Evolutionary conservation across 768 basidiomycete species (phyloP).

Genomic region (Sporobolomyces pararoseus): DNA sequence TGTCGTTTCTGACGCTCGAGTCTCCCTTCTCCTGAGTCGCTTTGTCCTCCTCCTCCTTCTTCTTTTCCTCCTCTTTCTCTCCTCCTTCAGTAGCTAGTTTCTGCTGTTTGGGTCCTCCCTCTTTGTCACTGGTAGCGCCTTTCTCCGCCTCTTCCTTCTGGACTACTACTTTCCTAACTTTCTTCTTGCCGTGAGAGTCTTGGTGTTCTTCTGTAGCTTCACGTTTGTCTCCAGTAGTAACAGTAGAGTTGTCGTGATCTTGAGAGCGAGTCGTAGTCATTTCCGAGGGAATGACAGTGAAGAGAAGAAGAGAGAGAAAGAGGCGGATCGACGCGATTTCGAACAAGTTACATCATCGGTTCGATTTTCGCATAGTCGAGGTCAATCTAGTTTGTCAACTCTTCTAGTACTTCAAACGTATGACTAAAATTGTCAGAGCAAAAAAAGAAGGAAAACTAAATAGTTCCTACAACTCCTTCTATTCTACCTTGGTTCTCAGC

Average conservation of each 20-base stretch:
- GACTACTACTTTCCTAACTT: conserved; percentile 13
- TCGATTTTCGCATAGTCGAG: neutral
- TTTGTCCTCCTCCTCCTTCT: neutral
- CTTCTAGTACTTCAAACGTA: no score
- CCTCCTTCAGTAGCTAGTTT: conserved; percentile 5
- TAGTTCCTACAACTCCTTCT: neutral
- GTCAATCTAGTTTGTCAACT: neutral
- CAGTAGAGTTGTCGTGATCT: neutral
- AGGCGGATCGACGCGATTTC: no score
- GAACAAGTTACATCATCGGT: no score
- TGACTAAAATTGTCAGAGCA: neutral
- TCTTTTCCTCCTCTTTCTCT: neutral
- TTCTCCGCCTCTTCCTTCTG: conserved; percentile 22
- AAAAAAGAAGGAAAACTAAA: neutral
- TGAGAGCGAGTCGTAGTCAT: conserved; percentile 32
- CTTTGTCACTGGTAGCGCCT: neutral
- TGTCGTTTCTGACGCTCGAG: neutral
- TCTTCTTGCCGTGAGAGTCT: conserved; percentile 10
- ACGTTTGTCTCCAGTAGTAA: conserved; percentile 31
- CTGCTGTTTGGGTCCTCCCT: conserved; percentile 15
- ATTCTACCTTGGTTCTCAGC: neutral
- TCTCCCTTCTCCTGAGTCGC: neutral
- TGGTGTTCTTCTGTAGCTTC: neutral
- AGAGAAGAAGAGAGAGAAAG: neutral
- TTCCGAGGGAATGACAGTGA: neutral